Percentiles rank a stretch among this genome's conserved stretches.
These are phyloP conservation scores for Cryptosporidium sp. DNA, from an alignment of 169 alveolate species.

Conservation along the genomic window DNA sequence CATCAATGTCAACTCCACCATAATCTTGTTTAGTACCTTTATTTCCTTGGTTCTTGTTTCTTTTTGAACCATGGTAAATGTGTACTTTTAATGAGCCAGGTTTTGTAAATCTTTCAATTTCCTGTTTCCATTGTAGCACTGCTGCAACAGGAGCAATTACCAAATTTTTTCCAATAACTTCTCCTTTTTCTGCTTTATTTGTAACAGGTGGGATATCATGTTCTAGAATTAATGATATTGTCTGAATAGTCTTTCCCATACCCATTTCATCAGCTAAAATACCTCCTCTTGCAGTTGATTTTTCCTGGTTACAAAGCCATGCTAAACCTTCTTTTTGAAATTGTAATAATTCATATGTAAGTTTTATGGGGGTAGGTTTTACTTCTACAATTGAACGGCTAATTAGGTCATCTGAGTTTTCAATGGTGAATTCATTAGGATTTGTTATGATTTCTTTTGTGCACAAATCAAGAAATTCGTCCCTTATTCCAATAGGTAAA, in stretches of 20 bases:
- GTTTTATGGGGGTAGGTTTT: conserved; percentile 74
- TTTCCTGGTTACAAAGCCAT: conserved; percentile 85
- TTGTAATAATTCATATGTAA: conserved; percentile 72
- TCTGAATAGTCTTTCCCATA: conserved; percentile 87
- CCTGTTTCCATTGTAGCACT: conserved; percentile 86
- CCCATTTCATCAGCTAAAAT: conserved; percentile 91
- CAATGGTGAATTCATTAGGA: conserved; percentile 6
- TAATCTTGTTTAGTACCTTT: conserved; percentile 72
- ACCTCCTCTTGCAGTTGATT: conserved; percentile 82
- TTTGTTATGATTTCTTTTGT: conserved; percentile 24
- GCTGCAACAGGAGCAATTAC: conserved; percentile 87
- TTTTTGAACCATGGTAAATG: conserved; percentile 82
- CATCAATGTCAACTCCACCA: conserved; percentile 82
- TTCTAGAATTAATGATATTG: conserved; percentile 79
- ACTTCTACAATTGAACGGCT: conserved; percentile 29
- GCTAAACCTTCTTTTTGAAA: conserved; percentile 84
- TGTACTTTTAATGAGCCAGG: conserved; percentile 81
- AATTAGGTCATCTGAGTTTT: conserved; percentile 16
- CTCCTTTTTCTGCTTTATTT: conserved; percentile 37
- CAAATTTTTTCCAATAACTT: conserved; percentile 80
- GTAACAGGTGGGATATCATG: conserved; percentile 73
- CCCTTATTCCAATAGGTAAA: conserved; percentile 53
- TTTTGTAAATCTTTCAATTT: conserved; percentile 80
- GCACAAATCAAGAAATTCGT: conserved; percentile 32
- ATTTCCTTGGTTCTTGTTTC: conserved; percentile 24